These are phyloP conservation scores for Komagataella ulmi DNA, from an alignment of 805 yeast genomes.

Conservation along the genomic window DNA sequence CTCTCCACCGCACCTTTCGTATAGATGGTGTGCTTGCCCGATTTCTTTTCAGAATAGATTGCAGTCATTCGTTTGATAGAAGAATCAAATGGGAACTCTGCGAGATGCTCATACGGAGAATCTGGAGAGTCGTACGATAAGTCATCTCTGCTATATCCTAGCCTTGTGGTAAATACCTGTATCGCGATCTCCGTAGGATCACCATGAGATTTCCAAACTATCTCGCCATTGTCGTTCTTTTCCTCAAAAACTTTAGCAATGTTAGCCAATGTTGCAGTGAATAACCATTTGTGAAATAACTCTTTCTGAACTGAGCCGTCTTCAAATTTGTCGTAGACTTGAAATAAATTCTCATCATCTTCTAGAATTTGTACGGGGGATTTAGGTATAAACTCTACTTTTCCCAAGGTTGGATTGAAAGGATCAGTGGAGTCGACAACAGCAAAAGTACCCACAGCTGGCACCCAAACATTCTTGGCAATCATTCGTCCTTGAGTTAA, in stretches of 20 bases:
- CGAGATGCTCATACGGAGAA: conserved; percentile 26
- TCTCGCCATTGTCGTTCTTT: conserved; percentile 23
- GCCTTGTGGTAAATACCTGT: conserved; percentile 59
- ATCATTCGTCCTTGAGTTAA: conserved; percentile 73
- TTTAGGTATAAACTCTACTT: conserved; percentile 18
- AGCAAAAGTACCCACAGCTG: conserved; percentile 42
- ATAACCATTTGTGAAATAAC: conserved; percentile 36
- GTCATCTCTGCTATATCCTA: conserved; percentile 32
- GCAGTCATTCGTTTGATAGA: conserved; percentile 64
- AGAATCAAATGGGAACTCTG: conserved; percentile 68
- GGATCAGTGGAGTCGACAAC: conserved; percentile 47
- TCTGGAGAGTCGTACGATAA: conserved; percentile 22
- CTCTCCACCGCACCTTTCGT: conserved; percentile 76
- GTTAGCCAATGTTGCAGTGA: conserved; percentile 66
- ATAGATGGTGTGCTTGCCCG: conserved; percentile 18
- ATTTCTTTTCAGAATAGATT: conserved; percentile 25
- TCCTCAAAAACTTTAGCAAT: conserved; percentile 52
- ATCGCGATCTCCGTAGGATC: conserved; percentile 88
- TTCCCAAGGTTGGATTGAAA: conserved; percentile 50
- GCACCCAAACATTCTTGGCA: conserved; percentile 57
- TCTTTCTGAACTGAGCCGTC: conserved; percentile 6
- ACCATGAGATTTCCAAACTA: conserved; percentile 66
- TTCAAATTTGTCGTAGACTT: conserved; percentile 10
- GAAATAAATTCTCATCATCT: conserved; percentile 13
- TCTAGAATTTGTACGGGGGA: conserved; percentile 21